Percentiles rank a stretch among this genome's conserved stretches.
phyloP scores from a whole-genome alignment of 139 green algal species.

The Nannochloris sp. region DNA sequence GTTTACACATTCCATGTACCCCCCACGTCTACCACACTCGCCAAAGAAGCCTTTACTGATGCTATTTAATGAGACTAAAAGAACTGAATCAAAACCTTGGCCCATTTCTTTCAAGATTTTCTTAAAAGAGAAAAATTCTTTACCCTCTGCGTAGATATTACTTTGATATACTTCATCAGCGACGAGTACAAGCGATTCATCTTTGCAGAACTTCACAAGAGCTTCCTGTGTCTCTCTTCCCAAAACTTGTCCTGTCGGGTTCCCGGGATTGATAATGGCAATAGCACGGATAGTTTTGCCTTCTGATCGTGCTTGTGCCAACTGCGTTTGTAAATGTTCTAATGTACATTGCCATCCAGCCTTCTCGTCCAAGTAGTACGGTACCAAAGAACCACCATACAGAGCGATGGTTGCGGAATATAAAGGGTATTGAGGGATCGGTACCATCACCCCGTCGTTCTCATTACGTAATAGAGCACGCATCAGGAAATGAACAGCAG shows the following conservation, averaged over 20 bases:
- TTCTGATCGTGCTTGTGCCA: conserved; percentile 23
- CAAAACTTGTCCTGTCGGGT: conserved; percentile 82
- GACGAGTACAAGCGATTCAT: conserved; percentile 54
- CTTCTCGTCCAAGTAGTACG: conserved; percentile 85
- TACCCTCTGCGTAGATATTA: conserved; percentile 81
- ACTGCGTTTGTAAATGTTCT: conserved; percentile 38
- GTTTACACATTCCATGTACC: conserved; percentile 86
- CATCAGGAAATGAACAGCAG: conserved; percentile 66
- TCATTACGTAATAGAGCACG: conserved; percentile 51
- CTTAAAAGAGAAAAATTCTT: conserved; percentile 77
- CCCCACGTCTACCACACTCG: conserved; percentile 71
- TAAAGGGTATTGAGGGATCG: conserved; percentile 83
- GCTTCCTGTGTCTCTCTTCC: conserved; percentile 57
- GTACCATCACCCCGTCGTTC: conserved; percentile 36
- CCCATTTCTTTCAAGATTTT: conserved; percentile 61
- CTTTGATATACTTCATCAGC: conserved; percentile 93
- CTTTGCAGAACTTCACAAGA: conserved; percentile 60
- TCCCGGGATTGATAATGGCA: conserved; percentile 95
- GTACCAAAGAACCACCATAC: conserved; percentile 77
- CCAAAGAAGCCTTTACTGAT: conserved; percentile 85
- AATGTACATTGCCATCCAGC: conserved; percentile 67
- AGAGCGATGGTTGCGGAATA: conserved; percentile 77
- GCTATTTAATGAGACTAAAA: conserved; percentile 78
- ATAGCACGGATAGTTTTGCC: conserved; percentile 54
- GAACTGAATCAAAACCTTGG: conserved; percentile 32